These are phyloP conservation scores for Suillus subaureus DNA, from an alignment of 768 basidiomycete species.

Conservation along the genomic window DNA sequence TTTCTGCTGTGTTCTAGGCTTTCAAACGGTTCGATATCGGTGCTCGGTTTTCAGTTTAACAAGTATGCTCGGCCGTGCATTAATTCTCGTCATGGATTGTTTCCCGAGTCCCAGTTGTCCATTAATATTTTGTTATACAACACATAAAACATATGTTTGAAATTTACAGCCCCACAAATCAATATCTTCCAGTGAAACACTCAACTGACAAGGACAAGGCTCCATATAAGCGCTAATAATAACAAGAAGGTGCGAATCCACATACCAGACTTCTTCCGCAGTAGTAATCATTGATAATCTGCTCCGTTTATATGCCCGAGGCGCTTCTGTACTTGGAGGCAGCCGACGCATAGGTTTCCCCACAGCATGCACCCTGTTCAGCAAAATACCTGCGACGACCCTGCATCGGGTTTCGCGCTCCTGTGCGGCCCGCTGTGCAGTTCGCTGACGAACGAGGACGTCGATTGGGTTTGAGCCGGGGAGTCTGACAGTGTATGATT, in stretches of 20 bases:
- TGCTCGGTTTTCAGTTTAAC: background rate
- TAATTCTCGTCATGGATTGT: background rate
- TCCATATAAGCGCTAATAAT: constrained; percentile 5
- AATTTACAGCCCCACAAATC: background rate
- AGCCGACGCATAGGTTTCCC: constrained; percentile 56
- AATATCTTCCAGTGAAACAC: background rate
- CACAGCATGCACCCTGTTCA: constrained; percentile 52
- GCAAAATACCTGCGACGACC: constrained; percentile 60
- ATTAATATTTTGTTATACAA: constrained; percentile 6
- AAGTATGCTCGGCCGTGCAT: background rate
- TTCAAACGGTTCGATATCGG: background rate
- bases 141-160: background rate
- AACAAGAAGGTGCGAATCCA: background rate
- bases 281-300: constrained; percentile 53
- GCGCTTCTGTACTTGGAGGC: constrained; percentile 29
- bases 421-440: constrained; percentile 33
- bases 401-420: constrained; percentile 46
- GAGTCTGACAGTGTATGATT: constrained; percentile 27
- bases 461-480: constrained; percentile 27
- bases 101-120: background rate
- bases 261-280: constrained; percentile 40
- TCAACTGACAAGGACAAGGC: background rate
- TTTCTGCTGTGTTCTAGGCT: background rate
- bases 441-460: constrained; percentile 31
- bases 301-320: constrained; percentile 53